These are phyloP conservation scores for Apiospora rasikravindrae DNA, from an alignment of 2,329 filamentous ascomycete genomes.

Conservation along the genomic window DNA sequence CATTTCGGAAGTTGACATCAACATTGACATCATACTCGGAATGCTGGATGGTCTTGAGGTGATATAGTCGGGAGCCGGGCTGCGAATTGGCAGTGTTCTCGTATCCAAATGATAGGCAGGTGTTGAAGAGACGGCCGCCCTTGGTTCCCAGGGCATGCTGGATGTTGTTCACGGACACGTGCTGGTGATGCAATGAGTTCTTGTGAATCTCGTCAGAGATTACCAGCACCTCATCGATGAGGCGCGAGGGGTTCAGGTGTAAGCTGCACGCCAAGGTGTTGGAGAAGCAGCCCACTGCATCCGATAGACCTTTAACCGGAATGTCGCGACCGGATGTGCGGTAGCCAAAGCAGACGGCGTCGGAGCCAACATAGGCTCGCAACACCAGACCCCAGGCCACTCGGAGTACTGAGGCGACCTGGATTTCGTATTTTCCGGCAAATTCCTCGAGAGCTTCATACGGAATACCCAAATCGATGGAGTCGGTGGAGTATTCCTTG, in stretches of 20 bases:
- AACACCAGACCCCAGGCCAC: conserved; percentile 66
- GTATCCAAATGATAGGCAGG: conserved; percentile 54
- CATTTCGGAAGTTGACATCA: conserved; percentile 48
- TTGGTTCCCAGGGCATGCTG: conserved; percentile 51
- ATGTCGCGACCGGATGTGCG: conserved; percentile 52
- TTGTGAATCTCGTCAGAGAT: conserved; percentile 33
- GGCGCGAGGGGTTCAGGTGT: conserved; percentile 26
- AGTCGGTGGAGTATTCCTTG: conserved; percentile 40
- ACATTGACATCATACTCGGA: conserved; percentile 54
- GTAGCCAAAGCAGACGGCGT: conserved; percentile 61
- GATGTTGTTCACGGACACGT: conserved; percentile 51
- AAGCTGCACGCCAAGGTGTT: conserved; percentile 35
- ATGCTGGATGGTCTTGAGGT: conserved; percentile 46
- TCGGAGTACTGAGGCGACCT: conserved; percentile 56
- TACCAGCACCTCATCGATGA: conserved; percentile 33
- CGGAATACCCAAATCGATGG: conserved; percentile 48
- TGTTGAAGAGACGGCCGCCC: conserved; percentile 54
- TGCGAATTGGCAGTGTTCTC: conserved; percentile 32
- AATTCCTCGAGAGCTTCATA: conserved; percentile 51
- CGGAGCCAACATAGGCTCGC: conserved; percentile 57
- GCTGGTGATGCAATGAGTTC: conserved; percentile 46
- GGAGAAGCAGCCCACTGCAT: conserved; percentile 53
- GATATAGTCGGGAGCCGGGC: conserved; percentile 42
- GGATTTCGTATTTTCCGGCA: conserved; percentile 45
- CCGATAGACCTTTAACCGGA: conserved; percentile 45